Percentiles rank a stretch among this genome's conserved stretches.
Evolutionary conservation across 2,329 filamentous ascomycete genomes (phyloP).

Genomic region (Myriosclerotinia scirpicola): DNA sequence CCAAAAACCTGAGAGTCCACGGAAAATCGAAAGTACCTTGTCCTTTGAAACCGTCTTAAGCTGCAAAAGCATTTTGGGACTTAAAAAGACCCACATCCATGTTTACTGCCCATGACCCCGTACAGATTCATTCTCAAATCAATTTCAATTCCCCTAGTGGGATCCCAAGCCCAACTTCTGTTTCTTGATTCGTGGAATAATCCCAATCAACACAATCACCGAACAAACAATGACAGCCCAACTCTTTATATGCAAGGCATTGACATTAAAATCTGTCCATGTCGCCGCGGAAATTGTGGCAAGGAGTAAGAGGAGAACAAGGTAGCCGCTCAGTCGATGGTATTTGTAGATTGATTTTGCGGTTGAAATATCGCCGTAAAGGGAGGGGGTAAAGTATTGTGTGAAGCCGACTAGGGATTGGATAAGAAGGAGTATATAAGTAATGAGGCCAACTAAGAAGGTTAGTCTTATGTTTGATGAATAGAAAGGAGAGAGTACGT

Average conservation of each 20-base stretch:
- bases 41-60: too few relatives aligned
- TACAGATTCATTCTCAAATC: background rate
- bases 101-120: background rate
- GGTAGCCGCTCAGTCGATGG: slow-evolving; percentile 77
- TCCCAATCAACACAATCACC: slow-evolving; percentile 66
- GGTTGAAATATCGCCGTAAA: slow-evolving; percentile 77
- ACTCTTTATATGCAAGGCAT: slow-evolving; percentile 67
- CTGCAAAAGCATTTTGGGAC: too few relatives aligned
- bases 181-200: slow-evolving; percentile 77
- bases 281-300: slow-evolving; percentile 74
- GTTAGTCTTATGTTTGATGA: background rate
- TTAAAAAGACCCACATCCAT: background rate
- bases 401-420: slow-evolving; percentile 81
- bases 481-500: background rate
- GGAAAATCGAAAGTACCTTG: too few relatives aligned
- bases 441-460: slow-evolving; percentile 59
- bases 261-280: slow-evolving; percentile 71
- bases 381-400: slow-evolving; percentile 70
- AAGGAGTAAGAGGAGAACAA: slow-evolving; percentile 67
- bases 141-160: background rate
- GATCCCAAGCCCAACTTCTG: slow-evolving; percentile 65
- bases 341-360: slow-evolving; percentile 90
- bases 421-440: slow-evolving; percentile 65
- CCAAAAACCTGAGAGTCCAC: too few relatives aligned
- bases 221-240: slow-evolving; percentile 72